Evolutionary conservation across 2,329 filamentous ascomycete genomes (phyloP).

Genomic region (Hymenoscyphus repandus): DNA sequence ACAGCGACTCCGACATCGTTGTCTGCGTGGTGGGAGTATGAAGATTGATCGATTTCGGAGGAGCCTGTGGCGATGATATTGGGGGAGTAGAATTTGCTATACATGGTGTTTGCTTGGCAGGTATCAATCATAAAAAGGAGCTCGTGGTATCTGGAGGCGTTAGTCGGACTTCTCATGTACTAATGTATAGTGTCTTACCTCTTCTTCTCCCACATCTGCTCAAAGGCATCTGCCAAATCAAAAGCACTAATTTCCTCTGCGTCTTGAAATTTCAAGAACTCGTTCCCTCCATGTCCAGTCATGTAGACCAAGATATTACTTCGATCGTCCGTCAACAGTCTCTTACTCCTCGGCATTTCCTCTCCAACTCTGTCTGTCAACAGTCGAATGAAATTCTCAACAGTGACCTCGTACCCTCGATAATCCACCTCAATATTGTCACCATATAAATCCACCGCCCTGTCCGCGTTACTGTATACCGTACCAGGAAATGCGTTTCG

Average conservation of each 20-base stretch:
- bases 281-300: conserved; percentile 96
- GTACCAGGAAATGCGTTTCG: conserved; percentile 97
- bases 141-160: conserved; percentile 70
- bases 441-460: conserved; percentile 91
- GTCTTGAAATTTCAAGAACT: conserved; percentile 98
- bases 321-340: conserved; percentile 86
- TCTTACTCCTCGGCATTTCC: conserved; percentile 91
- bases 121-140: conserved; percentile 99
- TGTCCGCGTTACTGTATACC: conserved; percentile 96
- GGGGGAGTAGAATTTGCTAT: conserved; percentile 93
- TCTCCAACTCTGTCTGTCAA: conserved; percentile 91
- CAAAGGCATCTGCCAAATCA: conserved; percentile 93
- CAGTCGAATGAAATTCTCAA: conserved; percentile 96
- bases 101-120: conserved; percentile 99
- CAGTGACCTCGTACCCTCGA: conserved; percentile 94
- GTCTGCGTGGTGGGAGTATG: conserved; percentile 96
- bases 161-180: background rate
- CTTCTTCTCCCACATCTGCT: conserved; percentile 99
- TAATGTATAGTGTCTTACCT: conserved; percentile 44
- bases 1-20: conserved; percentile 97
- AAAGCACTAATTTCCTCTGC: conserved; percentile 96
- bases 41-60: conserved; percentile 90
- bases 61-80: conserved; percentile 99
- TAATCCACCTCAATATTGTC: conserved; percentile 99
- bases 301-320: conserved; percentile 99